Conservation (phyloP, 2,329 filamentous ascomycete genomes). For the Allantophomopsis lycopodina region DNA sequence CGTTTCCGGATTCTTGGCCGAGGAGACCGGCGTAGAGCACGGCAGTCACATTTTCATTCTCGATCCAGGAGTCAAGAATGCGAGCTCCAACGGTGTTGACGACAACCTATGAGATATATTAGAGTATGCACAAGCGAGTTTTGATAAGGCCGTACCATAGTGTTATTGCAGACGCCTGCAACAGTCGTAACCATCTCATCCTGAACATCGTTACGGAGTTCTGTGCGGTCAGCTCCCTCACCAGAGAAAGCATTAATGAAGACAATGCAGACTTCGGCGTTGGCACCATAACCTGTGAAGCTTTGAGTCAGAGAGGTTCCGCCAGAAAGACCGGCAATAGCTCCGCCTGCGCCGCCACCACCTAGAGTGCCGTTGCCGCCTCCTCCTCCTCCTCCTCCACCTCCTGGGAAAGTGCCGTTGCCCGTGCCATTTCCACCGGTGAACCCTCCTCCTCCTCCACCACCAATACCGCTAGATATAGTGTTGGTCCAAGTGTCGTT, state of each 20-base stretch:
- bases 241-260: constrained; percentile 76
- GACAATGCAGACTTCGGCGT: not conserved
- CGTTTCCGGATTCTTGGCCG: constrained; percentile 48
- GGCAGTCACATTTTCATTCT: constrained; percentile 44
- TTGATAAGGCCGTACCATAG: constrained; percentile 34
- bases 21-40: constrained; percentile 42
- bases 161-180: constrained; percentile 68
- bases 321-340: not conserved
- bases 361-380: not conserved
- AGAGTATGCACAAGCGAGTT: constrained; percentile 30
- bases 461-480: too few species aligned
- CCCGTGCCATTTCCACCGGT: too few species aligned
- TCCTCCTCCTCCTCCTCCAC: not conserved
- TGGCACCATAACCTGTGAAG: not conserved
- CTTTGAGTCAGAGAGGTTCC: not conserved
- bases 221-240: constrained; percentile 37
- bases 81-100: constrained; percentile 47
- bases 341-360: not conserved
- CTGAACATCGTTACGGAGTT: not conserved
- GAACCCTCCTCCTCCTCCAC: too few species aligned
- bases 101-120: constrained; percentile 60
- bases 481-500: not conserved
- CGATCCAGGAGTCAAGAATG: constrained; percentile 42
- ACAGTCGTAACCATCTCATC: not conserved
- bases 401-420: not conserved